Evolutionary conservation across 306 rosid species (phyloP).

Genomic region (Trifolium subterraneum): DNA sequence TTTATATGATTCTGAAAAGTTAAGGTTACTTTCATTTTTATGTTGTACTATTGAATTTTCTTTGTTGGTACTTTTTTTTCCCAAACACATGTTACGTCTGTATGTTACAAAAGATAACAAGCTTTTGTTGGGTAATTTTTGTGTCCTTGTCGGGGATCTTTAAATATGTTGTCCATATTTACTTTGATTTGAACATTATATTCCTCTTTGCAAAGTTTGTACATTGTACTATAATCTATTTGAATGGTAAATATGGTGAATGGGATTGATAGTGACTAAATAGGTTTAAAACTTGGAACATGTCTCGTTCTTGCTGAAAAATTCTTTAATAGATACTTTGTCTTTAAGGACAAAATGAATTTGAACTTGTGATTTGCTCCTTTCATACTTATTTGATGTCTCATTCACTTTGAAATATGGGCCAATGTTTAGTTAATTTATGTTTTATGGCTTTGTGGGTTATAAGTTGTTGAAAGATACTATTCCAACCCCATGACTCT

Average conservation of each 20-base stretch:
- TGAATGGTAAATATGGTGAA: slow-evolving; percentile 15
- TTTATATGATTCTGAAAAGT: slow-evolving; percentile 9
- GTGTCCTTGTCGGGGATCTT: slow-evolving; percentile 27
- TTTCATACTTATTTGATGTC: background rate
- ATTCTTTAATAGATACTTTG: slow-evolving; percentile 11
- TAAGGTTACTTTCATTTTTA: slow-evolving; percentile 34
- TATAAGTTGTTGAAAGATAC: no score
- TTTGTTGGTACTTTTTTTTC: background rate
- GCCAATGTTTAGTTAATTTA: background rate
- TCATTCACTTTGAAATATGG: background rate
- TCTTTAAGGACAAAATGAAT: background rate
- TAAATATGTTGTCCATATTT: slow-evolving; percentile 28
- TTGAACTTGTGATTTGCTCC: background rate
- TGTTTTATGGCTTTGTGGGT: background rate
- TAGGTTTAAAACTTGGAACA: slow-evolving; percentile 23
- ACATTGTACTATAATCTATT: background rate
- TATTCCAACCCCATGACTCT: no score
- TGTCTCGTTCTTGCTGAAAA: background rate
- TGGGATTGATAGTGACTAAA: slow-evolving; percentile 30
- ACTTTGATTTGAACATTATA: slow-evolving; percentile 17
- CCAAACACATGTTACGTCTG: slow-evolving; percentile 32
- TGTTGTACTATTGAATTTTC: slow-evolving; percentile 26
- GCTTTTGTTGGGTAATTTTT: slow-evolving; percentile 29
- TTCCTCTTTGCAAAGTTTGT: slow-evolving; percentile 9
- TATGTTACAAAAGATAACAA: slow-evolving; percentile 27